Evolutionary conservation across 2,329 filamentous ascomycete genomes (phyloP).

Genomic region (Xylaria sp.): DNA sequence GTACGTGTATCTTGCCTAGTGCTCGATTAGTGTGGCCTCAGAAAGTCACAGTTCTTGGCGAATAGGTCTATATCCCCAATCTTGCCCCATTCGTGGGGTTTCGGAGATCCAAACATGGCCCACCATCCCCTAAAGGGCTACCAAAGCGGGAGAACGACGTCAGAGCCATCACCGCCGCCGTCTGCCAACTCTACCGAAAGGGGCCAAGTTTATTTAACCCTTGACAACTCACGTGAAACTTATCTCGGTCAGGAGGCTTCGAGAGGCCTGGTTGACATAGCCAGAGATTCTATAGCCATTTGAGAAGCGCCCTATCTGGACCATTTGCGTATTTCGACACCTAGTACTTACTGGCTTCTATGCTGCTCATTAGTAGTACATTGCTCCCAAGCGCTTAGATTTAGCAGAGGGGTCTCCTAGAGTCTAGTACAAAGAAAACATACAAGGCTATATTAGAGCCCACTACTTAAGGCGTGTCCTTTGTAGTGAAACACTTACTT

Average conservation of each 20-base stretch:
- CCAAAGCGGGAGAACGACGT: neutral
- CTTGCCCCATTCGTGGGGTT: neutral
- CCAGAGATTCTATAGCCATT: neutral
- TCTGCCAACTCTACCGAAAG: neutral
- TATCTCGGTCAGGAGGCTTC: neutral
- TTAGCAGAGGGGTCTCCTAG: neutral
- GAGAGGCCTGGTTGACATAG: neutral
- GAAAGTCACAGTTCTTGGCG: neutral
- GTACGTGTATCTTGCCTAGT: neutral
- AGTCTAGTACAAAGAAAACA: neutral
- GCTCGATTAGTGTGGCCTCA: neutral
- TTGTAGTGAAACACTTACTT: neutral
- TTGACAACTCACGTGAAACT: conserved; percentile 8
- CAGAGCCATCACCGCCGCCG: neutral
- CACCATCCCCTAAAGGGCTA: neutral
- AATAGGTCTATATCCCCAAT: neutral
- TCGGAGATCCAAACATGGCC: neutral
- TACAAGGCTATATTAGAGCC: neutral
- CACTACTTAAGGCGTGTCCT: neutral
- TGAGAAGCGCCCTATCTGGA: neutral
- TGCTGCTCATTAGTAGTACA: neutral
- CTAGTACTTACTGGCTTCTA: neutral
- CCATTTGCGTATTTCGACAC: neutral
- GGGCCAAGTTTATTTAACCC: neutral
- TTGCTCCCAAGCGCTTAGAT: neutral